phyloP scores from a whole-genome alignment of 768 basidiomycete species.

The Russula dissimulans region DNA sequence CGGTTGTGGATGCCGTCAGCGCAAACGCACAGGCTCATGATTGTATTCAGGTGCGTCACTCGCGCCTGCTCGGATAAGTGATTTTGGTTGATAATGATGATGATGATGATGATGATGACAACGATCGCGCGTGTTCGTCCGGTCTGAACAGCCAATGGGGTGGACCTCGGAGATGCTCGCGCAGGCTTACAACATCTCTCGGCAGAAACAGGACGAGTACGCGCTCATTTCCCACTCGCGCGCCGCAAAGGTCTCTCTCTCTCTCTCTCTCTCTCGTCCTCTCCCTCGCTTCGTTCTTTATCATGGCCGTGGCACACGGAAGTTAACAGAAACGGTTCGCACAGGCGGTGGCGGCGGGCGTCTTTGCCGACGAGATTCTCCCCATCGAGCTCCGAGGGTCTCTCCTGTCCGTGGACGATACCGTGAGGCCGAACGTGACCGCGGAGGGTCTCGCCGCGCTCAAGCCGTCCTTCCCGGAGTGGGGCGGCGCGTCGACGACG shows the following conservation, averaged over 20 bases:
- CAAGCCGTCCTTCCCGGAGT: slow-evolving; percentile 81
- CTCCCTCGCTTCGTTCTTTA: neutral
- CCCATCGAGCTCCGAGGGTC: slow-evolving; percentile 69
- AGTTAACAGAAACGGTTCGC: neutral
- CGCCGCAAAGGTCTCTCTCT: slow-evolving; percentile 50
- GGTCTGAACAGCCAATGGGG: slow-evolving; percentile 64
- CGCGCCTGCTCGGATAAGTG: neutral
- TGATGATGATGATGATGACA: neutral
- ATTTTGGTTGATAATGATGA: slow-evolving; percentile 1
- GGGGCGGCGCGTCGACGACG: slow-evolving; percentile 62
- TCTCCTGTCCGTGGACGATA: slow-evolving; percentile 69
- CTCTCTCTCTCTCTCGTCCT: neutral
- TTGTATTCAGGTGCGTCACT: slow-evolving; percentile 51
- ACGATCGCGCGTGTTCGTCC: neutral
- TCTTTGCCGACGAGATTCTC: slow-evolving; percentile 83
- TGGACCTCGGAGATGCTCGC: slow-evolving; percentile 94
- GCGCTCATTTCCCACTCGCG: slow-evolving; percentile 82
- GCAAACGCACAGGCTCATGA: slow-evolving; percentile 58
- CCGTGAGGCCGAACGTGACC: slow-evolving; percentile 78
- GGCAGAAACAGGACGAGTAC: slow-evolving; percentile 81
- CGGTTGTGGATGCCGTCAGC: slow-evolving; percentile 49
- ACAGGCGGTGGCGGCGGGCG: slow-evolving; percentile 57
- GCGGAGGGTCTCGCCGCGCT: slow-evolving; percentile 64
- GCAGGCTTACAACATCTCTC: slow-evolving; percentile 63
- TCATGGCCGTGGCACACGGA: neutral